Conservation (phyloP, 495 filamentous ascomycete genomes). For the Poronia punctata region DNA sequence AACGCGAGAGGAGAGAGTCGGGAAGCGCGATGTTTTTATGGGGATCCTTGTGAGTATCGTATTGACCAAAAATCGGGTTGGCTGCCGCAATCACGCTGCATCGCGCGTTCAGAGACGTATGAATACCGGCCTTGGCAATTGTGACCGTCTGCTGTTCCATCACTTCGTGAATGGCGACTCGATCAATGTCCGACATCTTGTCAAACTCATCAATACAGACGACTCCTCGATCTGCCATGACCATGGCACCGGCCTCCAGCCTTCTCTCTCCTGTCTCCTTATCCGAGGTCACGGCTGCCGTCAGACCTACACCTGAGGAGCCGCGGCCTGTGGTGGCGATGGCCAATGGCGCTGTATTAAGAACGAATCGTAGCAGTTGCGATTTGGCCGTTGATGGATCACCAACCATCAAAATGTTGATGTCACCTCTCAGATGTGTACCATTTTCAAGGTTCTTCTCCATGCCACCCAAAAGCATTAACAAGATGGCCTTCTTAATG, state of each 20-base stretch:
- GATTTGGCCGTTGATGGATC: constrained; percentile 99
- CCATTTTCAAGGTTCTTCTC: constrained; percentile 99
- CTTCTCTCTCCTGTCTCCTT: constrained; percentile 96
- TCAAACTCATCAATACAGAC: constrained; percentile 99
- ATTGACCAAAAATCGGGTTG: constrained; percentile 97
- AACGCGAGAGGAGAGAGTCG: constrained; percentile 95
- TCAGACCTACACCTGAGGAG: constrained; percentile 96
- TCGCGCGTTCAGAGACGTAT: constrained; percentile 93
- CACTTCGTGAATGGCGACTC: constrained; percentile 99
- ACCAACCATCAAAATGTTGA: constrained; percentile 99
- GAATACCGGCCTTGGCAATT: constrained; percentile 97
- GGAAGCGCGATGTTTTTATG: constrained; percentile 98
- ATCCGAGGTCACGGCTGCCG: constrained; percentile 90
- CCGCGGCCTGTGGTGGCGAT: constrained; percentile 97
- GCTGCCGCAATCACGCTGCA: constrained; percentile 96
- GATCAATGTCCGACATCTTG: constrained; percentile 98
- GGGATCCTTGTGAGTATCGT: constrained; percentile 96
- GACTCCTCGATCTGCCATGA: constrained; percentile 91
- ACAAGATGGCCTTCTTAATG: constrained; percentile 95
- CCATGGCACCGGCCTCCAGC: constrained; percentile 97
- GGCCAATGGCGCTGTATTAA: constrained; percentile 93
- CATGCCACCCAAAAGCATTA: constrained; percentile 96
- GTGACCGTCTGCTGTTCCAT: constrained; percentile 99
- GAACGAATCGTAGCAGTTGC: constrained; percentile 91
- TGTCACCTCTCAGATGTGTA: constrained; percentile 94